Conservation (phyloP, 345 rosid genomes). For the Conringia planisiliqua region DNA sequence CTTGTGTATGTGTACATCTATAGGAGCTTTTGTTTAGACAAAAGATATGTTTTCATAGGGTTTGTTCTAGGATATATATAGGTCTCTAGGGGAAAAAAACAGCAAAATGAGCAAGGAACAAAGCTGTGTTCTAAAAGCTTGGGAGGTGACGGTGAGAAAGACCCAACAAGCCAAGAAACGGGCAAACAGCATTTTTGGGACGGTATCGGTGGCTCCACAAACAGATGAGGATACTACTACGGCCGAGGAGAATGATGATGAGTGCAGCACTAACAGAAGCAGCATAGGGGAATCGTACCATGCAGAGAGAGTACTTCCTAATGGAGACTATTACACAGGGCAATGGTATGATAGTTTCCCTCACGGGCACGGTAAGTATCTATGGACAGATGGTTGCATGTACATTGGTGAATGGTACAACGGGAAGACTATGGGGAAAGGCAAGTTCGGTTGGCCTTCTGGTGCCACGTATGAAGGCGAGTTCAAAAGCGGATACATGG, state of each 20-base stretch:
- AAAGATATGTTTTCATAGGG: slow-evolving; percentile 4
- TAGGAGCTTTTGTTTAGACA: slow-evolving; percentile 24
- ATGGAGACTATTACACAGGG: slow-evolving; percentile 86
- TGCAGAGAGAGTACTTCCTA: slow-evolving; percentile 67
- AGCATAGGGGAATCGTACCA: slow-evolving; percentile 42
- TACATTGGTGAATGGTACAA: slow-evolving; percentile 81
- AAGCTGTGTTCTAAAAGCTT: slow-evolving; percentile 67
- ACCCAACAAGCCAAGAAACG: slow-evolving; percentile 90
- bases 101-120: slow-evolving; percentile 66
- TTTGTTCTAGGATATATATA: slow-evolving; percentile 12
- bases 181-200: slow-evolving; percentile 84
- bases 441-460: slow-evolving; percentile 87
- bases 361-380: slow-evolving; percentile 75
- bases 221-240: slow-evolving; percentile 47
- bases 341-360: slow-evolving; percentile 83
- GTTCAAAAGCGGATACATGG: slow-evolving; percentile 87
- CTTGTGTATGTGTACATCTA: slow-evolving; percentile 26
- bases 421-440: slow-evolving; percentile 80
- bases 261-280: slow-evolving; percentile 8
- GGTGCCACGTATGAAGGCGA: slow-evolving; percentile 89
- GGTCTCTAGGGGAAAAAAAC: slow-evolving; percentile 28
- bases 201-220: slow-evolving; percentile 52
- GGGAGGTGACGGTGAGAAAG: slow-evolving; percentile 90
- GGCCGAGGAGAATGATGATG: slow-evolving; percentile 35
- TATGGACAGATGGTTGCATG: slow-evolving; percentile 94